A percentile compares a stretch with the other conserved stretches of the same genome.
phyloP scores from a whole-genome alignment of 441 rosid genomes.

The Codiaeum variegatum region DNA sequence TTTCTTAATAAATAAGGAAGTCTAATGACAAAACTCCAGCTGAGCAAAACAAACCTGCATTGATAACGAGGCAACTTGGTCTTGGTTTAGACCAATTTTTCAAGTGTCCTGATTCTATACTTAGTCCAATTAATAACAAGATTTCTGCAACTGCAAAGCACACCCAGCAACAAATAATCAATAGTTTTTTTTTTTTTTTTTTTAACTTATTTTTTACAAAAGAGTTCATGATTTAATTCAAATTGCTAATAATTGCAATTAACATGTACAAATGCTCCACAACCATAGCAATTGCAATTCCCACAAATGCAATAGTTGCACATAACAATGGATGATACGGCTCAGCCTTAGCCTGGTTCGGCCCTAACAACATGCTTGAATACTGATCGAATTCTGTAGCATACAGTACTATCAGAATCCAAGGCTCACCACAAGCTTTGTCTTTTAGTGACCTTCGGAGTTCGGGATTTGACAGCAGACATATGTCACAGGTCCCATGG shows the following conservation, averaged over 20 bases:
- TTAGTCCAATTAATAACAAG: constrained; percentile 62
- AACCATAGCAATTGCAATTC: constrained; percentile 64
- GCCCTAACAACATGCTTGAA: no score
- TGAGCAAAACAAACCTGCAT: constrained; percentile 71
- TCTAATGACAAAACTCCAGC: constrained; percentile 72
- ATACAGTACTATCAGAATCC: no score
- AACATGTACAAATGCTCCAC: constrained; percentile 62
- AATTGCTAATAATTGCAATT: constrained; percentile 59
- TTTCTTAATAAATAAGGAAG: no score
- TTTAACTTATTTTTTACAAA: no score
- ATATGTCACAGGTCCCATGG: no score
- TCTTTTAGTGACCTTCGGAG: no score
- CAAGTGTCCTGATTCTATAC: constrained; percentile 89
- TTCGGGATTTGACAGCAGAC: no score
- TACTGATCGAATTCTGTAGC: no score
- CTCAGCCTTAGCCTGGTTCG: no score
- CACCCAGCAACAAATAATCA: constrained; percentile 47
- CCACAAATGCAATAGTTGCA: constrained; percentile 53
- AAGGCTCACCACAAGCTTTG: no score
- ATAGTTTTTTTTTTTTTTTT: no score
- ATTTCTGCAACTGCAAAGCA: constrained; percentile 80
- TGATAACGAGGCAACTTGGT: constrained; percentile 53
- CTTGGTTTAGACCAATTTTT: constrained; percentile 71
- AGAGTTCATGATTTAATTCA: no score
- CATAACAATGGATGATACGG: constrained; percentile 80